Evolutionary conservation across 2,329 filamentous ascomycete genomes (phyloP), one percentile per base, ranked within the genome.

Genomic region (Trichothecium sympodiale): DNA sequence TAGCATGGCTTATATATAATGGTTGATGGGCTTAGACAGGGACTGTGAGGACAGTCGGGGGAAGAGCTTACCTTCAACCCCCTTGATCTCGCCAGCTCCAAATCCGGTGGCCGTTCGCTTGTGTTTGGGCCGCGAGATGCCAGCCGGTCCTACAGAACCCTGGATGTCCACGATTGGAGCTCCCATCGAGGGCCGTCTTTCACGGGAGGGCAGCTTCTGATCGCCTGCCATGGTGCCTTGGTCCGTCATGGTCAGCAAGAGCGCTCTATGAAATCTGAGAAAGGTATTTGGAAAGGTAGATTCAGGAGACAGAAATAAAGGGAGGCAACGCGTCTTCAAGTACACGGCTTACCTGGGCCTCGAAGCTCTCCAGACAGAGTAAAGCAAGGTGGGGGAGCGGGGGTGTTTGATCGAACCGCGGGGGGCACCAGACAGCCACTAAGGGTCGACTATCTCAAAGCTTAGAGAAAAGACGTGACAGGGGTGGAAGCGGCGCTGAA

Each of bases 31-130:
- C 16, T n/a, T 23, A 29, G 33, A 28, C 14, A 15, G n/a, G 18
- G 17, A 4, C 3, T 10, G n/a, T 12, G 17, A 16, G 31, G 20
- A 12, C 31, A 25, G 16, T 12, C 4, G 8, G 16, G 16, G 17
- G 33, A 12, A 32, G 14, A 23, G 45, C 63, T 64, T 77, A 67
- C 87, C 86, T 65, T 96, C 88, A 33, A 96, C 85, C 50, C 64
- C 81, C 68, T 94, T 95, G 67, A 95, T 95, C 55, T 98, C 91
- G 26, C 75, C 69, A 18, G 87, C 74, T 25, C 87, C 88, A 54
- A 96, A 91, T 8, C 91, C 91, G 8, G 91, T 98, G 46, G 84
- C 83, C n/a, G 89, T 96, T 47, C 91, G 77, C 70, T 86, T 95
- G 67, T 98, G 91, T 66, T 96, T 98, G 31, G 91, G 91, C 41